Base-by-base conservation (phyloP, 305 asterid genomes). In the Fraxinus albicans region DNA sequence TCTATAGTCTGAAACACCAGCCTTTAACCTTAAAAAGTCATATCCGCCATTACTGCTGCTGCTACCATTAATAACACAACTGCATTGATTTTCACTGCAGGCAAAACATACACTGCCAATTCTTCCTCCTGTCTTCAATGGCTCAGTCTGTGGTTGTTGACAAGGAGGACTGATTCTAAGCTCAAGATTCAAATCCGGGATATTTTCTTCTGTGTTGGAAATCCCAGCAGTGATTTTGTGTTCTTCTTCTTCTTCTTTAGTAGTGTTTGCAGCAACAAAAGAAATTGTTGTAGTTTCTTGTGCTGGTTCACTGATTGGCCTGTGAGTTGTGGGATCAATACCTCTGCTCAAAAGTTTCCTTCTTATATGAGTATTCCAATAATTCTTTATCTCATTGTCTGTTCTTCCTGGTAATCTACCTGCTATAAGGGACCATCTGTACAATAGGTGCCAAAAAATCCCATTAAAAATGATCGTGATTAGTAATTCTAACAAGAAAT, bases 131-230 rank as follows among this genome's bases (percentile, higher is more conserved):
- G 78, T 81, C 73, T 42, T 81, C 31, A 36, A 15, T 1, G 42
- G 73, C 17, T 81, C 84, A 0, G 58, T 80, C 40, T 80, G 53
- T n/a, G 85, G 89, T 8, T 84, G 88, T 4, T 82, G 85, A 31
- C 72, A 82, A 4, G 99, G 99, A 3, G 98, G 98, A 86, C 99
- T 95, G 2, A 94, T 95, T 85, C 92, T 86, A 65, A 95, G 97
- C 25, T 95, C 99, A 6, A 95, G 98, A 65, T 95, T 95, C 89
- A 95, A 88, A 78, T 95, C 97, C 0, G 97, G 87, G 82, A 85
- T 89, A 17, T 80, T 83, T 29, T 86, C 90, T 70, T 87, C 88
- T 21, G 63, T 80, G 34, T 38, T 35, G 13, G 50, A 44, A 8
- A 25, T 75, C 31, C 9, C 84, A 5, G 10, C 53, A n/a, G 55